Percentiles rank a stretch among this genome's conserved stretches.
Conservation (phyloP, 306 rosid species). For the Lathyrus tuberosus region DNA sequence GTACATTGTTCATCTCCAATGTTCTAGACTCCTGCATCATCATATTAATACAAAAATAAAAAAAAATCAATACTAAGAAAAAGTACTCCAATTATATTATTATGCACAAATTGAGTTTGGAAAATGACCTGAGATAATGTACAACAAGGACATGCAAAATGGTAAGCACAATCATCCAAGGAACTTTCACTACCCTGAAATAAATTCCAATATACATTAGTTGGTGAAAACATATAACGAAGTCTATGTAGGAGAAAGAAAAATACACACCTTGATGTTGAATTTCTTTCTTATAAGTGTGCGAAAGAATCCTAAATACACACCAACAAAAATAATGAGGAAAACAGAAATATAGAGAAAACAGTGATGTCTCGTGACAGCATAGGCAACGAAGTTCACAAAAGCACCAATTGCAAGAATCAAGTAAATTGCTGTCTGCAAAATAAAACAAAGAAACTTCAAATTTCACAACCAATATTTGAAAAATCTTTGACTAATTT, state of each 20-base stretch:
- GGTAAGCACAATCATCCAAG: conserved; percentile 46
- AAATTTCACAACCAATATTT: neutral
- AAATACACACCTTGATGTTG: conserved; percentile 69
- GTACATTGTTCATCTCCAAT: conserved; percentile 84
- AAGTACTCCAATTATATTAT: neutral
- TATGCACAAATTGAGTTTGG: conserved; percentile 7
- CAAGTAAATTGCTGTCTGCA: conserved; percentile 70
- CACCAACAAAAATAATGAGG: conserved; percentile 55
- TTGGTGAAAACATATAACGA: neutral
- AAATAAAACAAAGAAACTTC: conserved; percentile 14
- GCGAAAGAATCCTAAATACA: conserved; percentile 78
- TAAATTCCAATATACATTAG: too few relatives aligned
- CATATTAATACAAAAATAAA: neutral
- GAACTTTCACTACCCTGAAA: conserved; percentile 45
- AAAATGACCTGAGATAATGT: conserved; percentile 45
- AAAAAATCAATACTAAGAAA: neutral
- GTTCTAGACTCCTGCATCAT: conserved; percentile 83
- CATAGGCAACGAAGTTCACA: conserved; percentile 61
- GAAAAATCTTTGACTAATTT: conserved; percentile 5
- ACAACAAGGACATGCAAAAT: conserved; percentile 51
- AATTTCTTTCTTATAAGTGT: conserved; percentile 69
- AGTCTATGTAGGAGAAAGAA: neutral
- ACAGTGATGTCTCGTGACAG: conserved; percentile 60
- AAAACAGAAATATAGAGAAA: conserved; percentile 49
- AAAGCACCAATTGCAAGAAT: conserved; percentile 53